Percentiles rank a stretch among this genome's conserved stretches.
These are phyloP conservation scores for Aspergillus heteromorphus DNA, from an alignment of 495 filamentous ascomycete genomes.

Conservation along the genomic window DNA sequence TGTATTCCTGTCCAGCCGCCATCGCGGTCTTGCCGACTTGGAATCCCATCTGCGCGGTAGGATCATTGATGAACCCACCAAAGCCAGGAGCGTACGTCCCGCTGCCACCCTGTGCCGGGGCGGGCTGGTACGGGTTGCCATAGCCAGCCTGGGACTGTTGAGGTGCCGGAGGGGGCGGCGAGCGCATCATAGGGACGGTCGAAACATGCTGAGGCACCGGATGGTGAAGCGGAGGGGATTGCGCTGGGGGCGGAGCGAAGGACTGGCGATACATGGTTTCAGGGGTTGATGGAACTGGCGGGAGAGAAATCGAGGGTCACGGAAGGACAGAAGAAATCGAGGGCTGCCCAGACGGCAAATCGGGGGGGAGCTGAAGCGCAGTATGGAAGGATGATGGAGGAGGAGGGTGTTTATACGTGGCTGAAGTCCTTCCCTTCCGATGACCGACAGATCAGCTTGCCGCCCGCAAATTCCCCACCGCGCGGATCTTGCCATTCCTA, in stretches of 20 bases:
- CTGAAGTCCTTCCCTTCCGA: conserved; percentile 26
- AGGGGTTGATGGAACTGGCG: neutral
- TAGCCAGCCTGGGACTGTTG: conserved; percentile 65
- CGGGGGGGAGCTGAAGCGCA: conserved; percentile 9
- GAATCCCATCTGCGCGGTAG: conserved; percentile 92
- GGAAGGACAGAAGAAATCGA: neutral
- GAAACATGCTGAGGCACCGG: conserved; percentile 98
- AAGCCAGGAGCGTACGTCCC: conserved; percentile 65
- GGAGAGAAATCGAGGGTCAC: neutral
- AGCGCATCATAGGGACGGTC: conserved; percentile 97
- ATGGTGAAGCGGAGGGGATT: conserved; percentile 95
- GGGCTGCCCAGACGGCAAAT: conserved; percentile 4
- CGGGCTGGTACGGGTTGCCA: conserved; percentile 70
- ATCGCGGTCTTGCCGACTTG: conserved; percentile 91
- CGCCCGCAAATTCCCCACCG: conserved; percentile 36
- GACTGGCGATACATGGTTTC: conserved; percentile 72
- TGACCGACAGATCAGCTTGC: conserved; percentile 26
- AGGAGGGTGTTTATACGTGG: conserved; percentile 40
- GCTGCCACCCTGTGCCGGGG: conserved; percentile 43
- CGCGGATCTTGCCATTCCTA: conserved; percentile 7
- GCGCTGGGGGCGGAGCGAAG: conserved; percentile 69
- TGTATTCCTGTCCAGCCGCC: conserved; percentile 80
- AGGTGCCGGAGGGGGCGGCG: conserved; percentile 77
- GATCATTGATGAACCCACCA: conserved; percentile 89
- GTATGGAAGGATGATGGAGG: conserved; percentile 9